A percentile compares a stretch with the other conserved stretches of the same genome.
These are phyloP conservation scores for Tagetes erecta DNA, from an alignment of 129 eudicot species.

Conservation along the genomic window DNA sequence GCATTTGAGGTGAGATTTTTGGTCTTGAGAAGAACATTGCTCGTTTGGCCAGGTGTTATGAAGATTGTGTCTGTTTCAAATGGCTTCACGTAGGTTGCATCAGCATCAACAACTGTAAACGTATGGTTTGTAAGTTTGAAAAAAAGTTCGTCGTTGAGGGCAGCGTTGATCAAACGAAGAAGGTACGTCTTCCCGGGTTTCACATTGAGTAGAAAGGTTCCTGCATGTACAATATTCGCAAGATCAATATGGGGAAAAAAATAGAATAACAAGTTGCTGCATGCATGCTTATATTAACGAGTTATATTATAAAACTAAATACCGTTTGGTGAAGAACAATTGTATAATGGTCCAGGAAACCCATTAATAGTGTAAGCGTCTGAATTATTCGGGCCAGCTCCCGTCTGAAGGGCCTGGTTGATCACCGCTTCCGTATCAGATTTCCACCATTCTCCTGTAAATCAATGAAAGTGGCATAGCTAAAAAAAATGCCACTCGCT, in stretches of 20 bases:
- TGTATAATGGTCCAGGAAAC: slow-evolving; percentile 63
- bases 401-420: slow-evolving; percentile 72
- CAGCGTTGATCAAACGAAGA: slow-evolving; percentile 47
- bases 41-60: slow-evolving; percentile 49
- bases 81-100: slow-evolving; percentile 49
- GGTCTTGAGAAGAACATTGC: slow-evolving; percentile 47
- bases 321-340: slow-evolving; percentile 54
- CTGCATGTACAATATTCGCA: slow-evolving; percentile 13
- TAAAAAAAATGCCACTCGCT: neutral
- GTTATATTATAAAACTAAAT: neutral
- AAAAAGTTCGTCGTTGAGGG: slow-evolving; percentile 44
- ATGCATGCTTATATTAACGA: neutral
- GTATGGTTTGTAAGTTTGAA: slow-evolving; percentile 62
- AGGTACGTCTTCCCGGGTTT: slow-evolving; percentile 45
- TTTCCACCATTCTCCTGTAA: slow-evolving; percentile 77
- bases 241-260: too few relatives aligned
- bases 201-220: slow-evolving; percentile 43
- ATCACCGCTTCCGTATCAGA: slow-evolving; percentile 68
- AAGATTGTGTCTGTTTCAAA: slow-evolving; percentile 42
- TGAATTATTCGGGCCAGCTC: slow-evolving; percentile 71
- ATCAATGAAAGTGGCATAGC: neutral
- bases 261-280: too few relatives aligned
- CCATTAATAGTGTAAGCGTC: slow-evolving; percentile 83
- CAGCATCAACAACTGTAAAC: slow-evolving; percentile 44
- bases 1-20: slow-evolving; percentile 32